Evolutionary conservation across 169 alveolate species (phyloP).

Genomic region (Plasmodium vinckei): DNA sequence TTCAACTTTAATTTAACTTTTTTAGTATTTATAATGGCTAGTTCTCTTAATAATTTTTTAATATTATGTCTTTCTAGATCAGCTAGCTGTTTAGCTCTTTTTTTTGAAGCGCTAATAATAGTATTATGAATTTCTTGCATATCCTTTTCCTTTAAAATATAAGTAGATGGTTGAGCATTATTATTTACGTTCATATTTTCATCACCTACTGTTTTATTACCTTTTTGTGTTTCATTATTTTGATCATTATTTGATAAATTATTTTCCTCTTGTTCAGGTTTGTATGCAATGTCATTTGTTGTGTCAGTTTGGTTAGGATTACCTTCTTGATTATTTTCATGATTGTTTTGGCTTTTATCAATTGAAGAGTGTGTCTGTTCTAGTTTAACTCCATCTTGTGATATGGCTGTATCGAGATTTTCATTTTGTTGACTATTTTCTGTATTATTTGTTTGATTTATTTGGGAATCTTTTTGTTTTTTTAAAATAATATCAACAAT

Average conservation of each 20-base stretch:
- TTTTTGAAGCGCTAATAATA: conserved; percentile 59
- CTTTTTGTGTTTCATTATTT: not conserved
- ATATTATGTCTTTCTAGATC: conserved; percentile 60
- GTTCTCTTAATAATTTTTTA: conserved; percentile 40
- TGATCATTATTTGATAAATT: too few species aligned
- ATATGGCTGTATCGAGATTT: not conserved
- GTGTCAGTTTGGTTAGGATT: too few species aligned
- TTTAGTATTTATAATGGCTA: conserved; percentile 38
- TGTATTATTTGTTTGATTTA: not conserved
- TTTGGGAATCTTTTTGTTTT: conserved; percentile 11
- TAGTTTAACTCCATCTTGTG: too few species aligned
- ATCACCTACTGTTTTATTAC: not conserved
- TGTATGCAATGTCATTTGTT: too few species aligned
- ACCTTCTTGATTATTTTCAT: too few species aligned
- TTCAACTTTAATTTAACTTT: conserved; percentile 54
- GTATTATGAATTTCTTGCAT: conserved; percentile 72
- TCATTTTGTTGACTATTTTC: not conserved
- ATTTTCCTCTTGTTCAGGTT: not conserved
- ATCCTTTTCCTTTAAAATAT: conserved; percentile 55
- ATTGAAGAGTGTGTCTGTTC: too few species aligned
- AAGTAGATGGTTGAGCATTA: conserved; percentile 32
- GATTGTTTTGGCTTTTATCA: too few species aligned
- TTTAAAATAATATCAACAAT: conserved; percentile 44
- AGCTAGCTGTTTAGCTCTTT: conserved; percentile 61
- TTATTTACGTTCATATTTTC: not conserved